A percentile compares a stretch with the other conserved stretches of the same genome.
phyloP scores from a whole-genome alignment of 164 flowering plant species.

The Platanus orientalis region DNA sequence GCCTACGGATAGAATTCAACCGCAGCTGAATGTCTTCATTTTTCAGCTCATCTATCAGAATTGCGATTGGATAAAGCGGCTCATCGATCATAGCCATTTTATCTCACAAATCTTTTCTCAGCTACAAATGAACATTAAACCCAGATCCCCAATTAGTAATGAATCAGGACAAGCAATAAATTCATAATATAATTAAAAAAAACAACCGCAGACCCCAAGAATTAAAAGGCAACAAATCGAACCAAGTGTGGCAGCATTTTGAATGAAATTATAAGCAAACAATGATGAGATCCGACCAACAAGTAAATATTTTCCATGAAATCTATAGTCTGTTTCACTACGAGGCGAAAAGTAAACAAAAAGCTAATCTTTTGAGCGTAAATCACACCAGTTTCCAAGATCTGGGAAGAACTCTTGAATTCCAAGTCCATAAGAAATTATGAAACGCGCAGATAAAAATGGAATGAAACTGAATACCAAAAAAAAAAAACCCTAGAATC shows the following conservation, averaged over 20 bases:
- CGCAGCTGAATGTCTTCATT: conserved; percentile 94
- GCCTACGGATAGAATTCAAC: conserved; percentile 77
- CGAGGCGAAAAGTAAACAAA: not conserved
- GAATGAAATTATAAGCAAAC: not conserved
- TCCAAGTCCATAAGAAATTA: not conserved
- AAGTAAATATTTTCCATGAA: not conserved
- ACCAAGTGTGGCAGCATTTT: not conserved
- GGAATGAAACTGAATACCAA: not conserved
- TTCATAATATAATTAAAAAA: not conserved
- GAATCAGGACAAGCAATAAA: not conserved
- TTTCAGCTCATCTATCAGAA: conserved; percentile 85
- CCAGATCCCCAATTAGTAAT: not conserved
- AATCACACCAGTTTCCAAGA: conserved; percentile 2
- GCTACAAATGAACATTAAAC: not conserved
- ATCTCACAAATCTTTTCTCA: conserved; percentile 11
- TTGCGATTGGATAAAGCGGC: conserved; percentile 93
- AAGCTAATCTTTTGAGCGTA: not conserved
- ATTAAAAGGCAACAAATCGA: too few relatives aligned
- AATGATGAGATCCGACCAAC: not conserved
- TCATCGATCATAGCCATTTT: conserved; percentile 78
- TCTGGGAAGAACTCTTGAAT: conserved; percentile 3
- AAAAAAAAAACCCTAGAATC: conserved; percentile 6
- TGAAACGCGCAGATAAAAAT: not conserved
- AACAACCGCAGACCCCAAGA: too few relatives aligned
- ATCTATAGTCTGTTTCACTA: not conserved